Percentiles rank a stretch among this genome's conserved stretches.
phyloP scores from a whole-genome alignment of 106 monocot genomes.

The Dendrobium chrysotoxum region DNA sequence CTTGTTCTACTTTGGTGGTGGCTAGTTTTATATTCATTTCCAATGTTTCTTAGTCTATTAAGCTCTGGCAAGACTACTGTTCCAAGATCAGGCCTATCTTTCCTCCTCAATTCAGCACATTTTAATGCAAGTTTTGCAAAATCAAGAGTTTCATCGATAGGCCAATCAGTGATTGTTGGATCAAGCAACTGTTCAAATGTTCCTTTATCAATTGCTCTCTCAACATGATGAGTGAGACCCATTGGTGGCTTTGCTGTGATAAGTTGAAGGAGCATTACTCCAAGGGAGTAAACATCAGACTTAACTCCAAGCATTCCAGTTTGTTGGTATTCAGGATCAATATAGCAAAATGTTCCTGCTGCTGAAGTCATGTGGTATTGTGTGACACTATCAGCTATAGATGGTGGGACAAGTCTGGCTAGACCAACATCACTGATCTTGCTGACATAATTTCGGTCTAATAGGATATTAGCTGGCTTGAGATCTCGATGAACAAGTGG shows the following conservation, averaged over 20 bases:
- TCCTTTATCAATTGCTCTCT: conserved; percentile 60
- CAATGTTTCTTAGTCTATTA: conserved; percentile 36
- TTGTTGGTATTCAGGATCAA: conserved; percentile 93
- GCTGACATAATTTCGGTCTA: conserved; percentile 64
- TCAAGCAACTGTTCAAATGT: conserved; percentile 61
- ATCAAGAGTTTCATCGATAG: conserved; percentile 42
- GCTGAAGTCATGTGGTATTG: conserved; percentile 79
- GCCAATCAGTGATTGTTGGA: conserved; percentile 53
- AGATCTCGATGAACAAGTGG: conserved; percentile 82
- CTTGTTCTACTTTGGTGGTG: neutral
- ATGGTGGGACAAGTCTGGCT: conserved; percentile 63
- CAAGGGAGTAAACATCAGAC: conserved; percentile 79
- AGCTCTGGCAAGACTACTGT: conserved; percentile 57
- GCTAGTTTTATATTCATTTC: conserved; percentile 16
- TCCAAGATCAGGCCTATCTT: conserved; percentile 24
- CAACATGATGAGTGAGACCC: conserved; percentile 73
- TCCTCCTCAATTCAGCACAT: conserved; percentile 24
- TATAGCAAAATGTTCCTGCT: conserved; percentile 87
- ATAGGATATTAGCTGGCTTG: conserved; percentile 76
- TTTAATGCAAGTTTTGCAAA: conserved; percentile 51
- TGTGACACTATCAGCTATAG: conserved; percentile 57
- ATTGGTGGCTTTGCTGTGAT: conserved; percentile 79
- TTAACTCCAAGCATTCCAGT: conserved; percentile 81
- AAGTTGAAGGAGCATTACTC: conserved; percentile 74
- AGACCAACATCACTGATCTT: conserved; percentile 88